Base-by-base conservation (phyloP, 192 early-diverging fungal species). In the Coemansia sp. region DNA sequence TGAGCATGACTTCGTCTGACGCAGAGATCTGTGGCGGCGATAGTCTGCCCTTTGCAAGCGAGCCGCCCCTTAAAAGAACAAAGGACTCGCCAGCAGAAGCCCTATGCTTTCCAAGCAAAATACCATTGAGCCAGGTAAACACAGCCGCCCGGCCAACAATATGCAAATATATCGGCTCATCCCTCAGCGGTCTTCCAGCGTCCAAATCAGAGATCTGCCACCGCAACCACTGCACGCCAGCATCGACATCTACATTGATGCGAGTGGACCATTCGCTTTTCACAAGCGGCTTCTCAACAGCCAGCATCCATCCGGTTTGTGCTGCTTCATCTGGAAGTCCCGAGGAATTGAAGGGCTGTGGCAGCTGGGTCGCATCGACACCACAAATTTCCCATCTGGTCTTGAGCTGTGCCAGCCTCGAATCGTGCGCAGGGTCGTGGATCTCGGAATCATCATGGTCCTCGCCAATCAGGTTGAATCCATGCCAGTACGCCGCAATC, bases 301-400 rank as follows among this genome's bases (percentile, higher is more conserved):
- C 67, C 8, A 67, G 55, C 3, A 56, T 40, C 88, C 87, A 90
- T 4, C 78, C 84, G 1, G 60, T 61, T 17, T 72, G 51, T 8
- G 51, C 50, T n/a, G 67, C 40, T 61, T 93, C 90, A 69, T 91
- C 90, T 0, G 92, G 92, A 66, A 94, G 85, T 0, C 94, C 94
- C 11, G 87, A 87, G 1, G 86, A 81, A n/a, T 74, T 85, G 79
- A 85, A 93, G 1, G 86, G 73, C 53, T 88, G 76, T 13, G 76
- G 49, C 22, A 91, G 51, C n/a, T 70, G 70, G 40, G 85, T 69
- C 13, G 91, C 88, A 83, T 93, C 90, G 2, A 95, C 88, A 45
- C 94, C 93, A 32, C 87, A 82, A 22, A 93, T 86, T 58, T 87
- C 69, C 89, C 92, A 91, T 51, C 54, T 70, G 32, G 87, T 70